phyloP scores from a whole-genome alignment of 2,329 filamentous ascomycete genomes.

The Aspergillus sp. region DNA sequence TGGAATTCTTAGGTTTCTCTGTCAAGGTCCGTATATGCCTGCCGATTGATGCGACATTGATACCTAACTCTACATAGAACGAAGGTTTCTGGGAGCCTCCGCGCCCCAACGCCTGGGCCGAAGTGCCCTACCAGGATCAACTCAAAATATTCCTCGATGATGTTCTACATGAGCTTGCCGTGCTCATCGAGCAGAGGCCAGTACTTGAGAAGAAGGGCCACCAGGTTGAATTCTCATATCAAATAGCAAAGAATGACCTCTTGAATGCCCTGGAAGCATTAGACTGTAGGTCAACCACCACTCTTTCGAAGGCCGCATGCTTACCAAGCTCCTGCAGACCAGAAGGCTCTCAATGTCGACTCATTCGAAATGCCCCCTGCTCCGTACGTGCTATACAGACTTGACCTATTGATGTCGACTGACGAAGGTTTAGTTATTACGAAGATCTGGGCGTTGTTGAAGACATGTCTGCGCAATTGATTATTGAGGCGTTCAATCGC shows the following conservation, averaged over 20 bases:
- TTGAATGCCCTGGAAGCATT: conserved; percentile 37
- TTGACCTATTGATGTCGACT: conserved; percentile 1
- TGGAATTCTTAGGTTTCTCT: conserved; percentile 61
- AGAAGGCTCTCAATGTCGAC: conserved; percentile 27
- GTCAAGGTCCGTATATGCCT: conserved; percentile 42
- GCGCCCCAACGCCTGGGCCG: conserved; percentile 34
- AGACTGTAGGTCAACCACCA: conserved; percentile 34
- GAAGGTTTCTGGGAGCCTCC: conserved; percentile 49
- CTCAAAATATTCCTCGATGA: conserved; percentile 59
- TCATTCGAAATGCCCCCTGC: conserved; percentile 36
- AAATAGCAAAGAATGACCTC: conserved; percentile 44
- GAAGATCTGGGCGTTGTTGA: conserved; percentile 63
- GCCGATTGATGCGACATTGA: not conserved
- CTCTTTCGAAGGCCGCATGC: not conserved
- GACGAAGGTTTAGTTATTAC: conserved; percentile 50
- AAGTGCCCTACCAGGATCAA: conserved; percentile 44
- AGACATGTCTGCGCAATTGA: conserved; percentile 63
- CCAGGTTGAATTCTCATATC: conserved; percentile 34
- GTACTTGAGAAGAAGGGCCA: conserved; percentile 40
- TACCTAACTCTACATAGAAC: conserved; percentile 27
- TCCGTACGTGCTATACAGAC: conserved; percentile 33
- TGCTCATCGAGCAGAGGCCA: conserved; percentile 51
- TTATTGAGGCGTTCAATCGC: conserved; percentile 64
- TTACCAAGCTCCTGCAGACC: conserved; percentile 29
- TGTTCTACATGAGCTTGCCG: conserved; percentile 59